Conservation (phyloP, 495 filamentous ascomycete species). For the Penicillium goetzii region DNA sequence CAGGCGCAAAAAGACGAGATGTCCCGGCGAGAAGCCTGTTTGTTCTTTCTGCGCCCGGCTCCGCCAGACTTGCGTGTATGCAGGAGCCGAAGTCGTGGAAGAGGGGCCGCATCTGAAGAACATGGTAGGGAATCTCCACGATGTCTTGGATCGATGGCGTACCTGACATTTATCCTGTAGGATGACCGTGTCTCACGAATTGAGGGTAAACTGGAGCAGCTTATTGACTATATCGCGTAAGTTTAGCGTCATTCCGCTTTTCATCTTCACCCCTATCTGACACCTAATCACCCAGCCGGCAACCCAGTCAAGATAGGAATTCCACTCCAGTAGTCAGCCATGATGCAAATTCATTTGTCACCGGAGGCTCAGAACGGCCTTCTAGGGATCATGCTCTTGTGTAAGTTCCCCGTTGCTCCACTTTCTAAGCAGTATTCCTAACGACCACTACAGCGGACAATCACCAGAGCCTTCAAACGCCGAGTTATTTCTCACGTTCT, state of each 20-base stretch:
- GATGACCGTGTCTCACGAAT: constrained; percentile 43
- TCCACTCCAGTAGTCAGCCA: not conserved
- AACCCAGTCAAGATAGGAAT: constrained; percentile 6
- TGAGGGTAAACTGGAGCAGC: constrained; percentile 42
- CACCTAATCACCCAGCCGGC: not conserved
- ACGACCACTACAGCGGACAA: constrained; percentile 5
- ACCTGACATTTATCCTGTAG: constrained; percentile 25
- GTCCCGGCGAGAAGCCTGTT: constrained; percentile 46
- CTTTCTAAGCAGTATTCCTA: not conserved
- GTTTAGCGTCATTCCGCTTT: not conserved
- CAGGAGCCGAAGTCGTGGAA: constrained; percentile 29
- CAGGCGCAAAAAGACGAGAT: constrained; percentile 49
- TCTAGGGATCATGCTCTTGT: not conserved
- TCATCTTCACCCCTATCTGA: not conserved
- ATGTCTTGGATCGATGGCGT: too few species aligned
- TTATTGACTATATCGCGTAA: constrained; percentile 34
- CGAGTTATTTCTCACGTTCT: constrained; percentile 38
- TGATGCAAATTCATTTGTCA: not conserved
- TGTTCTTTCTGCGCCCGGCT: constrained; percentile 48
- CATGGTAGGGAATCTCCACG: constrained; percentile 14
- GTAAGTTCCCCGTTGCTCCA: not conserved
- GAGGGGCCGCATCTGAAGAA: constrained; percentile 26
- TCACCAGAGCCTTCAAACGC: constrained; percentile 12
- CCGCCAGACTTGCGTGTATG: constrained; percentile 45
- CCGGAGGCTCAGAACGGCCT: not conserved